A percentile compares a stretch with the other conserved stretches of the same genome.
Evolutionary conservation across 2,329 filamentous ascomycete species (phyloP).

Genomic region (Alternaria hordeiaustralica): DNA sequence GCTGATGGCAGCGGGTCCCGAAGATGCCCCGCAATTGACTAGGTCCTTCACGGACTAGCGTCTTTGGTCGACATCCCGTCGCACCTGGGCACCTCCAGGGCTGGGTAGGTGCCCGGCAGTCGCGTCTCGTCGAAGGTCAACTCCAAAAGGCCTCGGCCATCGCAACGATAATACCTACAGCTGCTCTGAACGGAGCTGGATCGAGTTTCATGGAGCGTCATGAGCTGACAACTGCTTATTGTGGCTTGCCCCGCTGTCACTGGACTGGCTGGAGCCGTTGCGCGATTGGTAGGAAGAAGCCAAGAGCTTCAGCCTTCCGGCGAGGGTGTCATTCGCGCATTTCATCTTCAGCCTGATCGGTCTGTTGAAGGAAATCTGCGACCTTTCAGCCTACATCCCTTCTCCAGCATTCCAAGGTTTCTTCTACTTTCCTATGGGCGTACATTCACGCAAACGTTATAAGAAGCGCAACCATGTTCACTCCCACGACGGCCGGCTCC

Average conservation of each 20-base stretch:
- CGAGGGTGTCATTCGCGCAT: not conserved
- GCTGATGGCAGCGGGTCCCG: too few species aligned
- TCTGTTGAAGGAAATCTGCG: too few species aligned
- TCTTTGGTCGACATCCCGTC: not conserved
- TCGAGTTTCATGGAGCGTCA: not conserved
- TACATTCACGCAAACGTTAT: too few species aligned
- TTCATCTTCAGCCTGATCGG: not conserved
- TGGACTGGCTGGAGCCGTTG: not conserved
- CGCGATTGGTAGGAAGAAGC: not conserved
- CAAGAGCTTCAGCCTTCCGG: not conserved
- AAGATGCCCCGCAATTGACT: not conserved
- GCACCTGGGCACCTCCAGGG: too few species aligned
- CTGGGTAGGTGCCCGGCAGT: too few species aligned
- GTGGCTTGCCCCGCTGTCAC: not conserved
- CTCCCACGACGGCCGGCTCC: too few species aligned
- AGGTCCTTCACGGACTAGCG: not conserved
- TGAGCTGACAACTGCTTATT: not conserved
- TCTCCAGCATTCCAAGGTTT: fast-evolving
- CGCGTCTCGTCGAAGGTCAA: too few species aligned
- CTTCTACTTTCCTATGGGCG: fast-evolving
- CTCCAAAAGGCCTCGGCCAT: too few species aligned
- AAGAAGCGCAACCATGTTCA: too few species aligned
- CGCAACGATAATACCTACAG: not conserved
- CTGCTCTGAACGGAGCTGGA: not conserved
- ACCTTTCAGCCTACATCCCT: too few species aligned